Base-by-base conservation (phyloP, 768 basidiomycete species). In the Pholiota microspora region DNA sequence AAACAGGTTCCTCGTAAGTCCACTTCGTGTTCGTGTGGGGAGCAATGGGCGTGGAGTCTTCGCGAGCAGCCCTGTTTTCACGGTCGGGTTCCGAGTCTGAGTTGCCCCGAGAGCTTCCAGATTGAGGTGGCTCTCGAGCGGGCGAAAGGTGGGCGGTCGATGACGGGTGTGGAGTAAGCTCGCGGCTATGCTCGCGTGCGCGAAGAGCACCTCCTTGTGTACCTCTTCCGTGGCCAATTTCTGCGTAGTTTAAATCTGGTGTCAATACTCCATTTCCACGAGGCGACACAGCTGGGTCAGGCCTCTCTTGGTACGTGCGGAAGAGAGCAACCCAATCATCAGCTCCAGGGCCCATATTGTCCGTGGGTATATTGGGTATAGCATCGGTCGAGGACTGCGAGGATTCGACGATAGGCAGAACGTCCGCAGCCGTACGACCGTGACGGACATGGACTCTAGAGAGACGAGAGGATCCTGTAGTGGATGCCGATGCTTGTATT, bases 211-310 rank as follows among this genome's bases (percentile, higher is more conserved):
- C 42, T 12, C 55, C 61, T 50, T 70, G 64, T 16, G 77, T 71
- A 4, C 86, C 86, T 25, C 85, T 77, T 3, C 86, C 87, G 63
- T 89, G 88, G 2, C 86, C 88, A 55, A 89, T 85, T 65, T 92
- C 89, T 4, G 88, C 86, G 57, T 79, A 89, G 59, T 86, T 78
- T 48, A 88, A 76, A 61, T 90, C 89, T 21, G 87, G 88, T 13
- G 87, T 90, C 65, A 84, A 69, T 15, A 81, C 78, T 38, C 86
- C 85, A 56, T 77, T 76, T 59, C 73, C 73, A 49, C 74, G 67
- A 35, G 76, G 71, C 0, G 75, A 70, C n/a, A 71, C 62, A 13
- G 63, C 55, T 5, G 60, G 54, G 2, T 66, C 45, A 28, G 61
- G 65, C 8, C 72, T 61, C 23, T 79, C 78, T 35, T 82, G 77